Conservation (phyloP, 2,329 filamentous ascomycete species). For the Pseudogymnoascus sp. region DNA sequence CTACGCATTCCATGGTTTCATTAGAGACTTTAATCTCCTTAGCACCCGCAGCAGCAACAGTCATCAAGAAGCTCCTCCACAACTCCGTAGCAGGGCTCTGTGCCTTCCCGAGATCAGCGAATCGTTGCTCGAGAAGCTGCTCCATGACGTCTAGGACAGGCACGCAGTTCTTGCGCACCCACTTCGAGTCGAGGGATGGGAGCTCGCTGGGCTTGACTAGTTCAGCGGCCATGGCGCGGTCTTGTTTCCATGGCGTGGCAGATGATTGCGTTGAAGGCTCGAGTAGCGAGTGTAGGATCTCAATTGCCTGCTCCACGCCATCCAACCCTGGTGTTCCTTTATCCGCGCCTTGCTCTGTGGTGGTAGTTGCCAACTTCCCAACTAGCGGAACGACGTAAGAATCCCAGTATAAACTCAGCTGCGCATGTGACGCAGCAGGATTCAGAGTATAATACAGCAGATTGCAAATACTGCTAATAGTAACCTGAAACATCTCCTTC, state of each 20-base stretch:
- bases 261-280: slow-evolving; percentile 35
- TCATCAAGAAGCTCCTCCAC: slow-evolving; percentile 56
- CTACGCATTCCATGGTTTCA: slow-evolving; percentile 76
- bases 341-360: slow-evolving; percentile 28
- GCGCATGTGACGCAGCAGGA: slow-evolving; percentile 57
- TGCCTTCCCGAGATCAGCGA: slow-evolving; percentile 55
- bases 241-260: slow-evolving; percentile 64
- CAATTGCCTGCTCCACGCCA: slow-evolving; percentile 45
- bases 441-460: slow-evolving; percentile 78
- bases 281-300: slow-evolving; percentile 68
- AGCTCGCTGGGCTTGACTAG: slow-evolving; percentile 61
- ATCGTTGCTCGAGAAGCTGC: slow-evolving; percentile 54
- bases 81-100: slow-evolving; percentile 48
- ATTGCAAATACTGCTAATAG: slow-evolving; percentile 68
- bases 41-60: slow-evolving; percentile 60
- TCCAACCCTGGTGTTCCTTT: background rate
- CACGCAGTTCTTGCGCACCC: slow-evolving; percentile 68
- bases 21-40: slow-evolving; percentile 87
- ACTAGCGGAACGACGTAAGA: slow-evolving; percentile 63
- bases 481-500: slow-evolving; percentile 50
- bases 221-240: slow-evolving; percentile 57
- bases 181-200: slow-evolving; percentile 77
- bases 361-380: slow-evolving; percentile 41
- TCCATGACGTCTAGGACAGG: slow-evolving; percentile 58
- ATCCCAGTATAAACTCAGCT: slow-evolving; percentile 75